Base-by-base conservation (phyloP, 495 filamentous ascomycete species). In the Hypoxylon fuscum region DNA sequence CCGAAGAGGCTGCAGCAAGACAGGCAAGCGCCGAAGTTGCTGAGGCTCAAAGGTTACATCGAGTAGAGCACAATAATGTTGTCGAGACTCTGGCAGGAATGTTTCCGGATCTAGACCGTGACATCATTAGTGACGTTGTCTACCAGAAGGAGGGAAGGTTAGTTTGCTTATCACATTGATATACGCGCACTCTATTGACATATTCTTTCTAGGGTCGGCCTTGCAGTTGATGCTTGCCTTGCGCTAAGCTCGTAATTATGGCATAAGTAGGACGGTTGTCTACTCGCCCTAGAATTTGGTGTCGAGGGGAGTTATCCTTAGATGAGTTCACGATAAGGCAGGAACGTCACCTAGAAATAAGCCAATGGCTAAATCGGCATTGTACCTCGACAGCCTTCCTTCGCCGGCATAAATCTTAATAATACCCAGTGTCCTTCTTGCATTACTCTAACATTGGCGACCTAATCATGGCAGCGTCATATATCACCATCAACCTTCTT, bases 1-100 rank as follows among this genome's bases (percentile, higher is more conserved):
- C 91, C 5, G 91, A 96, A 76, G 94, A 98, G 71, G 89, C 93
- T 25, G 95, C 93, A n/a, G 93, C 92, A 17, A 82, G 91, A 12
- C 95, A 98, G 71, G 96, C 96, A 2, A 95, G 91, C 54, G 94
- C 92, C 0, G 95, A 99, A 74, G 86, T 86, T 23, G 96, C 93
- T 8, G 91, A 98, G 73, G 94, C 94, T 23, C 86, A 90, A 44
- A 81, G 90, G 40, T 89, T 99, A 60, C 88, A 93, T 55, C 81
- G 88, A 43, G 87, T 85, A 27, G 95, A 99, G 78, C 93, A 98
- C 71, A 81, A 85, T 37, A 91, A 91, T 69, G 87, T 99, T 4
- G 95, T 98, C 1, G 94, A 97, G 76, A 96, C 91, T 12, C 76
- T 97, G 37, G 87, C 89, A 15, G 88, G 90, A 45, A 96, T 97